Evolutionary conservation across 495 filamentous ascomycete genomes (phyloP).

Genomic region (Neurospora discreta): DNA sequence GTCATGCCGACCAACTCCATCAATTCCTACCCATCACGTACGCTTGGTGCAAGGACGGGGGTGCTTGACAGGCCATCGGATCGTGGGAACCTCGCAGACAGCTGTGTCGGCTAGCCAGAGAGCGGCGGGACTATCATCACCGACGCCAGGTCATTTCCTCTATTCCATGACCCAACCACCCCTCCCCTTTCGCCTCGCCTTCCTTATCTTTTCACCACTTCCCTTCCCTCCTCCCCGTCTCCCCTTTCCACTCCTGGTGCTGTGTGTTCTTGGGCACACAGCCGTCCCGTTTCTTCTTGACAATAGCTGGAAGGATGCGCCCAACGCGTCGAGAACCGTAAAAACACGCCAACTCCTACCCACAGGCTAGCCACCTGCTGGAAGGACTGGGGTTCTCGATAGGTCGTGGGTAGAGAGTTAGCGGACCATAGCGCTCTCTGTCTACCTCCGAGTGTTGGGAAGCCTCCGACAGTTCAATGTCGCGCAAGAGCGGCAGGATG

Average conservation of each 20-base stretch:
- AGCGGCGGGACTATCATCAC: slow-evolving; percentile 6
- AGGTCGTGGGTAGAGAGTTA: background rate
- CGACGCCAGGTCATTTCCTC: background rate
- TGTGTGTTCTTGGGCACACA: background rate
- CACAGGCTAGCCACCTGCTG: background rate
- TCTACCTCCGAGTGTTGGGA: background rate
- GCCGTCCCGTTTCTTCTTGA: background rate
- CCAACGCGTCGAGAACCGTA: slow-evolving; percentile 2
- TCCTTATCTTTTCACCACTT: background rate
- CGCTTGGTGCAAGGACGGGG: background rate
- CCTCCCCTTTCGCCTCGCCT: background rate
- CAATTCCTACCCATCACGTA: background rate
- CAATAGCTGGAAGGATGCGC: slow-evolving; percentile 1
- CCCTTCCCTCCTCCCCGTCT: background rate
- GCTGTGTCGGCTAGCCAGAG: background rate
- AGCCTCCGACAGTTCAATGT: background rate
- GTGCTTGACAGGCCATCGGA: background rate
- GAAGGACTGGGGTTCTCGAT: slow-evolving; percentile 6
- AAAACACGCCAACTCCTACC: slow-evolving; percentile 4
- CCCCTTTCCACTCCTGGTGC: background rate
- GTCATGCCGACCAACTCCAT: background rate
- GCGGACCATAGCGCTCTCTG: background rate
- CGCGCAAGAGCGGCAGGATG: background rate
- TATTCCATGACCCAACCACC: background rate
- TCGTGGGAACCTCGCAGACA: slow-evolving; percentile 1